phyloP scores from a whole-genome alignment of 805 yeast genomes.

The Suhomyces xylopsoci region DNA sequence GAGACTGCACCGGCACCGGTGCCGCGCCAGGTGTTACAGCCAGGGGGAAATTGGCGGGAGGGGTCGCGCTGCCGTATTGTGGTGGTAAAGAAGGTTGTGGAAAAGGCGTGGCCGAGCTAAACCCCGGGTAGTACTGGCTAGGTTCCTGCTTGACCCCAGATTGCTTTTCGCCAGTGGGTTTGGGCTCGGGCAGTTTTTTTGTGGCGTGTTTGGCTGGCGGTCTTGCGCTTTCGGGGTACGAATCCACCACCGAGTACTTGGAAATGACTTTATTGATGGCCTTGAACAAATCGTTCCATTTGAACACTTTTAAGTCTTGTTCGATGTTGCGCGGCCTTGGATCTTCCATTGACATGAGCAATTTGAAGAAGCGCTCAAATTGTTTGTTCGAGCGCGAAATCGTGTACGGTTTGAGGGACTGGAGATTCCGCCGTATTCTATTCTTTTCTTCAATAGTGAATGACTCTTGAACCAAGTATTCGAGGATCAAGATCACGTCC shows the following conservation, averaged over 20 bases:
- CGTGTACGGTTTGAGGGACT: conserved; percentile 59
- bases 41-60: background rate
- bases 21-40: background rate
- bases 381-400: conserved; percentile 45
- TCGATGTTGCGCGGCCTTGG: conserved; percentile 71
- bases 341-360: conserved; percentile 57
- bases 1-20: background rate
- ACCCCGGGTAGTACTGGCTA: background rate
- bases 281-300: conserved; percentile 51
- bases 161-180: background rate
- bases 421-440: conserved; percentile 63
- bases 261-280: conserved; percentile 58
- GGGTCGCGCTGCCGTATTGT: background rate
- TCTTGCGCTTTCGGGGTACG: background rate
- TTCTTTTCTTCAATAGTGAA: conserved; percentile 69
- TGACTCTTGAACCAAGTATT: conserved; percentile 50
- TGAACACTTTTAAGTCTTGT: conserved; percentile 65
- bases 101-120: background rate
- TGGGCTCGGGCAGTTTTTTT: background rate
- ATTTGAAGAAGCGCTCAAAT: conserved; percentile 23
- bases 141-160: background rate
- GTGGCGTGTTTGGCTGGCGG: background rate
- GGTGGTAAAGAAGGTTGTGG: background rate
- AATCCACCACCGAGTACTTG: conserved; percentile 41
- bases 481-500: conserved; percentile 57